Base-by-base conservation (phyloP, 2,329 filamentous ascomycete genomes). In the Xylariaceae sp. region DNA sequence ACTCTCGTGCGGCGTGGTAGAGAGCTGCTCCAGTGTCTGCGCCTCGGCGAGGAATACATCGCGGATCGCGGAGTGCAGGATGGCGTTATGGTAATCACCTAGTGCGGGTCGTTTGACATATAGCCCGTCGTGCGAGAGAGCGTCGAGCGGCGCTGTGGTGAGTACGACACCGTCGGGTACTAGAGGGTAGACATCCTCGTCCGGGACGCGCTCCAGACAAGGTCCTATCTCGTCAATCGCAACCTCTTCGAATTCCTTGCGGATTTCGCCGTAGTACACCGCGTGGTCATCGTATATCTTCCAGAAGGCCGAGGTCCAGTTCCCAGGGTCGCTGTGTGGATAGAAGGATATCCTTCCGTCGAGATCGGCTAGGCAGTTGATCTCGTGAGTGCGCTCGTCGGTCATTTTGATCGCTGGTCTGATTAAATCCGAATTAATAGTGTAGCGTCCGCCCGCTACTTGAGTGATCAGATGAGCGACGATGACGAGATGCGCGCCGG, bases 91-190 rank as follows among this genome's bases (percentile, higher is more conserved):
- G 42, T 58, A 56, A 5, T 42, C 50, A 34, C 50, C 39, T 51
- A 58, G 53, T 22, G 53, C 52, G 45, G 56, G 53, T 38, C 54
- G 51, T 47, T 58, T 58, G 36, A 56, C 52, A 38, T 53, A 53
- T 51, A 56, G n/a, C 34, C 51, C 40, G 40, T 45, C 41, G 47
- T 54, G 38, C 4, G 53, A 45, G 18, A 34, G 51, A 14, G 44
- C 45, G 39, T 16, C 42, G 28, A 31, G 41, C 47, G 41, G 31
- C 16, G 47, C 48, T 33, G 36, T 46, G 40, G 43, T 55, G 12
- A 53, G 45, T 39, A 33, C 50, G 17, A 47, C 34, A 42, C 43
- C 55, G 53, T 50, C 47, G 42, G 53, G 54, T 50, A 58, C 51
- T 41, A 52, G 46, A 36, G 56, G 56, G 49, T 58, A 56, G 40